Base-by-base conservation (phyloP, 2,329 filamentous ascomycete genomes). In the Trichoderma citrinoviride region DNA sequence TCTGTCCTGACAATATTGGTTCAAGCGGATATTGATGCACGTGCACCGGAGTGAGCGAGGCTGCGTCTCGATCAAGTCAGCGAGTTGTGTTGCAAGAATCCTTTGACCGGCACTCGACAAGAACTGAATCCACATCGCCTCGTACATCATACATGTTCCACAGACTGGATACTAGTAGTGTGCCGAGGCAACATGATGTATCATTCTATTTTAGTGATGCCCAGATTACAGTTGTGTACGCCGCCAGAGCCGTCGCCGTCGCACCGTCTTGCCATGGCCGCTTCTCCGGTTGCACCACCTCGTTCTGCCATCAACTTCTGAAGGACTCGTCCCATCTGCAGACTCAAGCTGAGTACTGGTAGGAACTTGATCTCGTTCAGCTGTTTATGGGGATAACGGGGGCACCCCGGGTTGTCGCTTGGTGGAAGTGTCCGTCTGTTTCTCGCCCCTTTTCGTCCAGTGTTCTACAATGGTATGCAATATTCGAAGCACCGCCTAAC, bases 201-300 rank as follows among this genome's bases (percentile, higher is more conserved):
- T 23, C 40, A 61, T 23, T 23, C 19, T 40, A 41, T 3, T 17
- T 7, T 21, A 23, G 46, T 43, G 37, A 23, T 52, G 23, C 47
- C 49, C 57, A 27, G 23, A 61, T 23, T 50, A 52, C 40, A 44
- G 23, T 7, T 17, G 57, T 37, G 47, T 43, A 33, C 23, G 37
- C 46, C 56, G 44, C 29, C 43, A 44, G n/a, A 44, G n/a, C 43
- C 23, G 46, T 52, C 21, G 5, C 46, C 37, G 57, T 61, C 47
- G 47, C 47, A 52, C 57, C 37, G 57, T 44, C 57, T 52, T 41
- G 5, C 47, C 47, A 41, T 25, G 27, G 46, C 47, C 40, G 57
- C 57, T 61, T 61, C 19, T 61, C 57, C 57, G 57, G 57, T 61
- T 29, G 27, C 57, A 61, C 57, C n/a, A 29, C 23, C 7, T 15